phyloP scores from a whole-genome alignment of 2,329 filamentous ascomycete species.

The Pseudocercospora fuligena region DNA sequence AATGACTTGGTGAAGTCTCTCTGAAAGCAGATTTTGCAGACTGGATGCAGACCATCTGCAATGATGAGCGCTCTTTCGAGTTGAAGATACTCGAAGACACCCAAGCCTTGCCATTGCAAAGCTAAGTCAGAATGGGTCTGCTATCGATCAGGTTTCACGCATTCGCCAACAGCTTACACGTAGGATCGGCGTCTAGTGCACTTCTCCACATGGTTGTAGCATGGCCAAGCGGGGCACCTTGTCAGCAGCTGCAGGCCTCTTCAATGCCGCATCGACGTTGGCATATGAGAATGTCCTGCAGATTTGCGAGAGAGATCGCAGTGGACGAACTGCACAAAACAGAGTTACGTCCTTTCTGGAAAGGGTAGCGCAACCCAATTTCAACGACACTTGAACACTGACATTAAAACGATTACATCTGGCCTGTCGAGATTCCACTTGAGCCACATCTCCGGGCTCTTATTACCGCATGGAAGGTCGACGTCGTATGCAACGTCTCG shows the following conservation, averaged over 20 bases:
- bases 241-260: background rate
- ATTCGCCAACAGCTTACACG: background rate
- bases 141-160: background rate
- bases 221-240: background rate
- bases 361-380: background rate
- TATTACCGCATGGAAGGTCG: background rate
- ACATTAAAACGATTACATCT: background rate
- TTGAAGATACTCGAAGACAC: background rate
- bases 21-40: background rate
- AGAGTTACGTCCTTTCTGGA: background rate
- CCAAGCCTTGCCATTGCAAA: background rate
- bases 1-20: background rate
- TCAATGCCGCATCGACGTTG: background rate
- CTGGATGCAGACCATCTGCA: background rate
- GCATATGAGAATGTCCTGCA: background rate
- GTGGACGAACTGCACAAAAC: background rate
- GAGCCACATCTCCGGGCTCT: background rate
- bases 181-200: background rate
- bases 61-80: background rate
- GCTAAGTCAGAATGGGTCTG: background rate
- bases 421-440: background rate
- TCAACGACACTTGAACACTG: background rate
- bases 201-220: background rate
- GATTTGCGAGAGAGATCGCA: background rate
- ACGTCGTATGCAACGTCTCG: conserved; percentile 11